Conservation (phyloP, 1,284 basidiomycete species). For the Ceratorhiza oryzae-sativae region DNA sequence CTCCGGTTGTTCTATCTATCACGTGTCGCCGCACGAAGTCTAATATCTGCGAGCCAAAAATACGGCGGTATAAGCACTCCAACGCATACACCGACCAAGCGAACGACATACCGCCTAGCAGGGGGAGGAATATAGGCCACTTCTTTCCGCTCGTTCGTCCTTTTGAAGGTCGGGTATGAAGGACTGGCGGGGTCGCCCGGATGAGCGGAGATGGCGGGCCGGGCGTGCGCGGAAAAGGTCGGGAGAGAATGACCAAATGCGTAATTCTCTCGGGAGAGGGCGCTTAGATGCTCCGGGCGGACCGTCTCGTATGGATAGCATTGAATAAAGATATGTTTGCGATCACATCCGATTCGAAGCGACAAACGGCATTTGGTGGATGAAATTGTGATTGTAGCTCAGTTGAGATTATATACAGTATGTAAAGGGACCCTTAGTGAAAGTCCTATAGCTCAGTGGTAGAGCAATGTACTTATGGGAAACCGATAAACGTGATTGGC, state of each 20-base stretch:
- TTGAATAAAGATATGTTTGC: neutral
- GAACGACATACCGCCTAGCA: neutral
- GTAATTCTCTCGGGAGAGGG: conserved; percentile 3
- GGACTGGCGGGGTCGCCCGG: conserved; percentile 18
- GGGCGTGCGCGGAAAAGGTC: conserved; percentile 30
- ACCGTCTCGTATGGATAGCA: conserved; percentile 2
- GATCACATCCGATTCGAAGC: conserved; percentile 23
- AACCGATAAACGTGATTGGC: conserved; percentile 33
- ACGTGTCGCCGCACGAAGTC: conserved; percentile 17
- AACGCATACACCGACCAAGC: neutral
- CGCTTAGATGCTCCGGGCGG: conserved; percentile 19
- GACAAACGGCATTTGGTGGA: neutral
- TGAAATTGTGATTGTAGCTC: neutral
- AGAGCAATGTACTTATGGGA: conserved; percentile 41
- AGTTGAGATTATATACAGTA: neutral
- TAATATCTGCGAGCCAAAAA: neutral
- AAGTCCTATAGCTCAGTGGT: conserved; percentile 40
- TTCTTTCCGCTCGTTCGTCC: neutral
- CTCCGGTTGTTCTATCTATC: conserved; percentile 29
- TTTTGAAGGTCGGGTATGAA: conserved; percentile 29
- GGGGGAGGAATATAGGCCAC: neutral
- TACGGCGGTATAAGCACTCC: neutral
- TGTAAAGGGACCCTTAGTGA: conserved; percentile 28
- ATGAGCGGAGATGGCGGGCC: conserved; percentile 35
- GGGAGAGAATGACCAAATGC: conserved; percentile 5